Evolutionary conservation across 1,284 basidiomycete genomes (phyloP), one percentile per base, ranked within the genome.

Genomic region (Neotropicomus parvogracilis): DNA sequence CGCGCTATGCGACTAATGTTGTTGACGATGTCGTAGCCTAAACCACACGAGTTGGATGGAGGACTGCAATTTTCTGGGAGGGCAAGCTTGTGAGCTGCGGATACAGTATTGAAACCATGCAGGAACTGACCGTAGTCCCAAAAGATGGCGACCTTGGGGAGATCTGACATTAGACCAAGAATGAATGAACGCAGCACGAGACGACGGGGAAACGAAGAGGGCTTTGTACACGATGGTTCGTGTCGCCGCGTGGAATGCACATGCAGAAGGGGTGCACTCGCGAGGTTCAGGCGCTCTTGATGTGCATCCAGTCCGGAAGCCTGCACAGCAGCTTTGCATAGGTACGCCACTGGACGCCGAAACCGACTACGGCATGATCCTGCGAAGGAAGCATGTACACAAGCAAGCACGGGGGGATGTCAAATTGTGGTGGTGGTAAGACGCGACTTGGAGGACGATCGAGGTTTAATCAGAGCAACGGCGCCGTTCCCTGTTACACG

Each of bases 41-140:
- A 69, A 35, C 69, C 64, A n/a, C n/a, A 44, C 5, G 54, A 59
- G 45, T 58, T 70, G 13, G 70, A 62, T 7, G 79, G 73, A 3
- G 75, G 68, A 12, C 68, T 70, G 53, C 81, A 80, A 50, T 83
- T 81, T 56, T 83, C 82, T 83, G 52, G 11, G 11, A 27, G 13
- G 34, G 31, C 17, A 2, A 16, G 31, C 2, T 10, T 26, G 50
- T 53, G 46, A 52, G 54, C 28, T 10, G 36, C 4, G 20, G 35
- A 8, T 12, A 24, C 24, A 24, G 24, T 24, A 26, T 13, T 12
- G 37, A 24, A 17, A 7, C 14, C 24, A 44, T 26, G 19, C 3
- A 16, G 12, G 33, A 6, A 65, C 76, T 36, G 46, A 80, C 80
- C 80, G 55, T 75, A 78, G 59, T 83, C 81, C 80, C 81, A 83